A percentile compares a stretch with the other conserved stretches of the same genome.
Conservation (phyloP, 805 yeast genomes). For the Helenozyma baotianmanensis region DNA sequence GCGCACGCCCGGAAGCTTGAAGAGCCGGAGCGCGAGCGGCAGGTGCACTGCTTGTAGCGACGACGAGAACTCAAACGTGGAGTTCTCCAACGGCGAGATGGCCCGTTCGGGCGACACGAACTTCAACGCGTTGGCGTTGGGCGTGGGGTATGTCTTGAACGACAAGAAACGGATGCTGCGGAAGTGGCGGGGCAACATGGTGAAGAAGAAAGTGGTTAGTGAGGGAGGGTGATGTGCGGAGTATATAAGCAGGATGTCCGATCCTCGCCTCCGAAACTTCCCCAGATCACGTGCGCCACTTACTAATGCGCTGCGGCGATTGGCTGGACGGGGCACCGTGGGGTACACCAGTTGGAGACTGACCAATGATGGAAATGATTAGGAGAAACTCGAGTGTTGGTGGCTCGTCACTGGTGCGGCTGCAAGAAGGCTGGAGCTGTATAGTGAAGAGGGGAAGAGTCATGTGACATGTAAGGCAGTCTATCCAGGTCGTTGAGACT, state of each 20-base stretch:
- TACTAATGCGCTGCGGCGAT: slow-evolving; percentile 6
- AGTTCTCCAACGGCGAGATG: slow-evolving; percentile 43
- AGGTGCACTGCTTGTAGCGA: slow-evolving; percentile 55
- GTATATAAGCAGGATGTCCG: slow-evolving; percentile 4
- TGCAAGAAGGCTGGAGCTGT: too few species aligned
- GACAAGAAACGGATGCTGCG: slow-evolving; percentile 24
- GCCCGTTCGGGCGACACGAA: slow-evolving; percentile 47
- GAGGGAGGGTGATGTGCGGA: background rate
- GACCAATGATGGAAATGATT: too few species aligned
- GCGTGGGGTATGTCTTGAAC: slow-evolving; percentile 54
- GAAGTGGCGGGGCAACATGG: slow-evolving; percentile 1
- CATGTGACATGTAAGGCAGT: too few species aligned
- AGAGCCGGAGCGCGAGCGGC: slow-evolving; percentile 58
- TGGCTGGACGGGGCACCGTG: slow-evolving; percentile 12
- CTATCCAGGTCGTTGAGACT: too few species aligned
- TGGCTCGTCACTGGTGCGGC: too few species aligned
- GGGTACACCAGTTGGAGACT: too few species aligned
- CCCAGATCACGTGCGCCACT: slow-evolving; percentile 15
- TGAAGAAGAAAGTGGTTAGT: background rate
- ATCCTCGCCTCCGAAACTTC: slow-evolving; percentile 15
- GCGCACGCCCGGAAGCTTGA: slow-evolving; percentile 59
- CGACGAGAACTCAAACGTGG: slow-evolving; percentile 50
- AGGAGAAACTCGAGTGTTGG: too few species aligned
- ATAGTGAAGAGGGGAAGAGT: too few species aligned
- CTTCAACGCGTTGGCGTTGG: slow-evolving; percentile 72